Conservation (phyloP, 1,284 basidiomycete genomes). For the Cryptococcus sp. region DNA sequence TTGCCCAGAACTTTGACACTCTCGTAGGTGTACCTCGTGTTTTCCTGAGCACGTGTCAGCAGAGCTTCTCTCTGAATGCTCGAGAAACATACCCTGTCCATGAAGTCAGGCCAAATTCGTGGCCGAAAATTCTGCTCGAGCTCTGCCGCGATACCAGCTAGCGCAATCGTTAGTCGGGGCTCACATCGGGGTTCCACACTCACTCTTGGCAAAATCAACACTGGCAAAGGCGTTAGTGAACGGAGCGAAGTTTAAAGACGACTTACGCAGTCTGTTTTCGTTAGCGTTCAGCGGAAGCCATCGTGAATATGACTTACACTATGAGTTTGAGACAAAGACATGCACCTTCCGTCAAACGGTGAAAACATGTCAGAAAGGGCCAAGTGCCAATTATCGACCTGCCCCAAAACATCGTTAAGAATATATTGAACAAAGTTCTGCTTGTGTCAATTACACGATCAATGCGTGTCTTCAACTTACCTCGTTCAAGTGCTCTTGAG, state of each 20-base stretch:
- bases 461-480: conserved; percentile 19
- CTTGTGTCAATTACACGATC: neutral
- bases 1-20: conserved; percentile 38
- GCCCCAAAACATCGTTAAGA: conserved; percentile 44
- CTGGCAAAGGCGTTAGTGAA: conserved; percentile 7
- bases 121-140: conserved; percentile 27
- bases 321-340: conserved; percentile 34
- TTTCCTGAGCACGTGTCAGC: neutral
- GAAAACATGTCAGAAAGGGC: conserved; percentile 32
- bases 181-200: conserved; percentile 2
- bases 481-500: conserved; percentile 42
- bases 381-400: conserved; percentile 44
- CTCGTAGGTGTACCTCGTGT: conserved; percentile 18
- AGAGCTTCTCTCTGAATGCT: no score
- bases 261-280: conserved; percentile 30
- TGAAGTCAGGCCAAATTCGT: conserved; percentile 44
- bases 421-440: conserved; percentile 45
- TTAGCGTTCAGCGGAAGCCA: conserved; percentile 9
- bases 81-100: conserved; percentile 36
- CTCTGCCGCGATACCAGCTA: conserved; percentile 40
- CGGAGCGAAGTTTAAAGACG: neutral
- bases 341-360: conserved; percentile 22
- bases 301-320: conserved; percentile 22
- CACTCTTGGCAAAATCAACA: conserved; percentile 49
- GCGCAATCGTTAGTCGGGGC: neutral